Base-by-base conservation (phyloP, 1,139 yeast species). In the Diutina sp. region DNA sequence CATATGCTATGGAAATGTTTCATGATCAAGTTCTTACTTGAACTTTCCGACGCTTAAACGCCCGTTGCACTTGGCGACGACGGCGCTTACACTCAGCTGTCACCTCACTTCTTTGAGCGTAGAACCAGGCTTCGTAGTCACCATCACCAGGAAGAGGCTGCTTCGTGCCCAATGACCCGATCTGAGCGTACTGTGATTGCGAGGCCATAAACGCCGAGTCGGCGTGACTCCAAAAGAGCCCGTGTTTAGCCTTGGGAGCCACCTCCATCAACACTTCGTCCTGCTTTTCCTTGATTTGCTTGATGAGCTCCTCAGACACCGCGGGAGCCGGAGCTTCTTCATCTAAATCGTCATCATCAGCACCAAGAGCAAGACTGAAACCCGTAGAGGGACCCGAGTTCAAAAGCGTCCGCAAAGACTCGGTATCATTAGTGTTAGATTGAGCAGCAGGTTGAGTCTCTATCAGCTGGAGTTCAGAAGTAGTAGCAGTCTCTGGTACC, bases 121-220 rank as follows among this genome's bases (percentile, higher is more conserved):
- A 89, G 69, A 91, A 91, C 79, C 87, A 84, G 57, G 79, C 74
- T 57, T 86, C 90, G 81, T 93, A 91, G 1, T 76, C 58, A 4
- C 57, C 63, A 5, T 63, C 66, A 5, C 77, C 79, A 0, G 79
- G 79, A 52, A 76, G 66, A 48, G 61, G 63, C 30, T 71, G 60
- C 14, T 60, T 61, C 52, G 68, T 70, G 16, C 63, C 65, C 6
- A 61, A 59, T 14, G 63, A 64, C n/a, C 77, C 77, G 46, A 90
- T 65, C 64, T 83, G 84, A 59, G 80, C 80, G 55, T 90, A 68
- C 66, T 89, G 96, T 0, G 96, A 77, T 69, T 90, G 98, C 0
- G 97, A 84, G 56, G 80, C 81, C 62, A 91, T 74, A 68, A 89
- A 93, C 0, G 97, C 97, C 0, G 97, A 90, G 38, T 87, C 87